A percentile compares a stretch with the other conserved stretches of the same genome.
Evolutionary conservation across 768 basidiomycete species (phyloP).

Genomic region (Crucibulum laeve): DNA sequence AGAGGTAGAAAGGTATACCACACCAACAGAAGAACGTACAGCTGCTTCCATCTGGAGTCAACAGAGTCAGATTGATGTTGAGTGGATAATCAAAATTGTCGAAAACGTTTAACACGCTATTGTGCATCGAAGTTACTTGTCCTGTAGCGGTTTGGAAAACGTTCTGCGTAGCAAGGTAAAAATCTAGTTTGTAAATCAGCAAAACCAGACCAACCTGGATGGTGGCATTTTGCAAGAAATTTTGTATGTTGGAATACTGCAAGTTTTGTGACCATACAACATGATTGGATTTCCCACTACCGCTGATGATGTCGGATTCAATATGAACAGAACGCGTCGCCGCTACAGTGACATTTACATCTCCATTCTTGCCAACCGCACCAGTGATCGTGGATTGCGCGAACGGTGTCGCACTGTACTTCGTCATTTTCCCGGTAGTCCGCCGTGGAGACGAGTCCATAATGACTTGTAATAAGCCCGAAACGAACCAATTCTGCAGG

Average conservation of each 20-base stretch:
- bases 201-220: slow-evolving; percentile 26
- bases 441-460: slow-evolving; percentile 56
- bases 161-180: slow-evolving; percentile 20
- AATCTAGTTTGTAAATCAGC: not conserved
- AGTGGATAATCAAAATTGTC: slow-evolving; percentile 44
- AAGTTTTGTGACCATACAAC: slow-evolving; percentile 63
- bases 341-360: slow-evolving; percentile 59
- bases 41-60: slow-evolving; percentile 25
- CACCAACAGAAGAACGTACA: slow-evolving; percentile 33
- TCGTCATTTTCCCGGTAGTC: slow-evolving; percentile 65
- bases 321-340: slow-evolving; percentile 56
- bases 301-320: slow-evolving; percentile 55
- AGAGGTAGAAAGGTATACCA: not conserved
- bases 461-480: slow-evolving; percentile 64
- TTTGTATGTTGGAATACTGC: slow-evolving; percentile 58
- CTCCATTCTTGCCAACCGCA: slow-evolving; percentile 31
- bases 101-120: slow-evolving; percentile 29
- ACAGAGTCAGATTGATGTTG: slow-evolving; percentile 36
- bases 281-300: slow-evolving; percentile 51
- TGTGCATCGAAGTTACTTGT: slow-evolving; percentile 32
- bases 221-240: slow-evolving; percentile 43
- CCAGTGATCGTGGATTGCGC: slow-evolving; percentile 48
- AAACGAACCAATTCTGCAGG: slow-evolving; percentile 76
- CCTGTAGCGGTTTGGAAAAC: slow-evolving; percentile 37
- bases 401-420: slow-evolving; percentile 54